These are phyloP conservation scores for Blakeslea trispora DNA, from an alignment of 371 early-diverging fungal genomes.

Conservation along the genomic window DNA sequence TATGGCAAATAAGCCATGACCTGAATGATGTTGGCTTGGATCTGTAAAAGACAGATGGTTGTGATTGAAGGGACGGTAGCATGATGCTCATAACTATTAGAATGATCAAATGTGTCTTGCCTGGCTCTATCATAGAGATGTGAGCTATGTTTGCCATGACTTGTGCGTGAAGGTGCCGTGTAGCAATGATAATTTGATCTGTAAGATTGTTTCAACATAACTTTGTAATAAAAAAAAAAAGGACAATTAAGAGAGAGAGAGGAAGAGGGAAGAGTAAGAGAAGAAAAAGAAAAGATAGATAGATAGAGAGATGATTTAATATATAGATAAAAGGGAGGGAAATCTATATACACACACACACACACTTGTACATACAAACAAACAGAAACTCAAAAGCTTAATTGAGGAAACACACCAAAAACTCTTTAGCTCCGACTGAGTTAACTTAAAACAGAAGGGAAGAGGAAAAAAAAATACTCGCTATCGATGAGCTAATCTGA, in stretches of 20 bases:
- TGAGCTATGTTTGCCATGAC: not conserved
- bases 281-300: not conserved
- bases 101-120: slow-evolving; percentile 21
- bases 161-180: not conserved
- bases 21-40: slow-evolving; percentile 37
- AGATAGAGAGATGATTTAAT: not conserved
- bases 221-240: not conserved
- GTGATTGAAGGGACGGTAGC: slow-evolving; percentile 32
- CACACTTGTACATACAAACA: too few species aligned
- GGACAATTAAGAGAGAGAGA: not conserved
- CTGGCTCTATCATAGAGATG: slow-evolving; percentile 20
- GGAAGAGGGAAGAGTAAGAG: not conserved
- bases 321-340: not conserved
- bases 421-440: not conserved
- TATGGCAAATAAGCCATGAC: slow-evolving; percentile 24
- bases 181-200: not conserved
- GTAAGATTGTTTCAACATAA: slow-evolving; percentile 14
- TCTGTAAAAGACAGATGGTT: slow-evolving; percentile 36
- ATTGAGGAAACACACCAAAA: too few species aligned
- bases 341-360: not conserved
- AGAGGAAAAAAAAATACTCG: too few species aligned
- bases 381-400: too few species aligned
- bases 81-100: not conserved
- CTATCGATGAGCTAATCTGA: too few species aligned
- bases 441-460: too few species aligned